Conservation (phyloP, 805 yeast species). For the Ogataea naganishii region DNA sequence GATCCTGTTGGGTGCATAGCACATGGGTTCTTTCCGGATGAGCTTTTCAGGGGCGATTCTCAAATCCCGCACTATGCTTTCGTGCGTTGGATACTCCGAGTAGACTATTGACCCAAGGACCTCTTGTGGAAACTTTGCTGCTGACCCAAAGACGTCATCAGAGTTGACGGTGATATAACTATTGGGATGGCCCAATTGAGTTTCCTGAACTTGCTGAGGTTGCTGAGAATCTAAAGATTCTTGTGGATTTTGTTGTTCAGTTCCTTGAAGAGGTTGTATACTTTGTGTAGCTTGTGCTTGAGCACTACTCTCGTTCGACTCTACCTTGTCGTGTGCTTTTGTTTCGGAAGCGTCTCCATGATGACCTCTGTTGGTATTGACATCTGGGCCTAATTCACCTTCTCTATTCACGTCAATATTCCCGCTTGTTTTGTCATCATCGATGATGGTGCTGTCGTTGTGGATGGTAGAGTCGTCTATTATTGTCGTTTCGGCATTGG, state of each 20-base stretch:
- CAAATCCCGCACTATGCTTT: slow-evolving; percentile 18
- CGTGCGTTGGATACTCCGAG: slow-evolving; percentile 44
- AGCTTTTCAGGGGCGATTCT: slow-evolving; percentile 3
- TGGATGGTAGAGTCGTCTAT: no score
- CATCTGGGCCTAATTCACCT: no score
- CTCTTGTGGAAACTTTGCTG: slow-evolving; percentile 32
- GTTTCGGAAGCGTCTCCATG: no score
- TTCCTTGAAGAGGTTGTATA: background rate
- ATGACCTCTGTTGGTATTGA: no score
- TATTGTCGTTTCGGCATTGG: no score
- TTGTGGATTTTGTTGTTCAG: background rate
- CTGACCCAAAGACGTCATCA: slow-evolving; percentile 29
- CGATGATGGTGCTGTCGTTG: no score
- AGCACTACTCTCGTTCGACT: no score
- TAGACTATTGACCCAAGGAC: slow-evolving; percentile 52
- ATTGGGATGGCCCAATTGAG: slow-evolving; percentile 4
- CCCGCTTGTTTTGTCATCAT: no score
- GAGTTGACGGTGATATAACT: slow-evolving; percentile 23
- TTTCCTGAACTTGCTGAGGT: slow-evolving; percentile 2
- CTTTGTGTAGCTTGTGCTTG: slow-evolving; percentile 1
- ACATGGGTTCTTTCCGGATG: background rate
- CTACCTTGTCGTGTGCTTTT: no score
- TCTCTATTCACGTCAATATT: no score
- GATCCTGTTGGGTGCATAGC: slow-evolving; percentile 21
- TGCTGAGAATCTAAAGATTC: slow-evolving; percentile 2